Evolutionary conservation across 257 asterid species (phyloP), one percentile per base, ranked within the genome.

Genomic region (Eustoma russellianum): DNA sequence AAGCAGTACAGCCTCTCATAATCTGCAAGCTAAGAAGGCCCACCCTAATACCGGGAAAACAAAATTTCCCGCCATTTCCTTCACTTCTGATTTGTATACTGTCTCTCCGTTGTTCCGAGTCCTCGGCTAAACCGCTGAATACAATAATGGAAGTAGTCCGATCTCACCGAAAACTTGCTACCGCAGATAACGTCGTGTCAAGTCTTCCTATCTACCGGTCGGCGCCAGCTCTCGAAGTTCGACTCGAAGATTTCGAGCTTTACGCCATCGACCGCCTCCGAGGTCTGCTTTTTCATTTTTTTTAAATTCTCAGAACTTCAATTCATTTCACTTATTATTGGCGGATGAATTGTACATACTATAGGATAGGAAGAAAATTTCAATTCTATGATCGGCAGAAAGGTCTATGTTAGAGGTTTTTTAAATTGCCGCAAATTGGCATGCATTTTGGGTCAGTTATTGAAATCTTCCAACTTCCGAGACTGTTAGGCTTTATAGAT

Each of bases 161-260:
- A 50, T 72, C 90, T 49, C 73, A 80, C 53, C 52, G 82, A 76
- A 79, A 66, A 54, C 52, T 82, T 16, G 53, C 74, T 10, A 61
- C 65, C 5, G 55, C 73, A 15, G 55, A 46, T 19, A 74, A 38
- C 53, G 71, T 58, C 51, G 74, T 68, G 43, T 57, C 82, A 33
- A 65, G 72, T 17, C 61, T 88, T 33, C 90, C 85, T 38, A 76
- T 87, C 63, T 88, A 92, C 79, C 93, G 91, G 30, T 72, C 89
- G 46, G 82, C 95, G 13, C 98, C 98, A 68, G 79, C 69, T 13
- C 89, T 88, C 24, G 94, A 92, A 68, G 95, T 88, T 50, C 71
- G 97, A 53, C 86, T 83, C 55, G 95, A 92, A 70, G 98, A 92
- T 52, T 92, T 92, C 56, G 97, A 92, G 86, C 79, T 79, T 50